These are phyloP conservation scores for Solanum ahanhuiri DNA, from an alignment of 257 asterid species.

Conservation along the genomic window DNA sequence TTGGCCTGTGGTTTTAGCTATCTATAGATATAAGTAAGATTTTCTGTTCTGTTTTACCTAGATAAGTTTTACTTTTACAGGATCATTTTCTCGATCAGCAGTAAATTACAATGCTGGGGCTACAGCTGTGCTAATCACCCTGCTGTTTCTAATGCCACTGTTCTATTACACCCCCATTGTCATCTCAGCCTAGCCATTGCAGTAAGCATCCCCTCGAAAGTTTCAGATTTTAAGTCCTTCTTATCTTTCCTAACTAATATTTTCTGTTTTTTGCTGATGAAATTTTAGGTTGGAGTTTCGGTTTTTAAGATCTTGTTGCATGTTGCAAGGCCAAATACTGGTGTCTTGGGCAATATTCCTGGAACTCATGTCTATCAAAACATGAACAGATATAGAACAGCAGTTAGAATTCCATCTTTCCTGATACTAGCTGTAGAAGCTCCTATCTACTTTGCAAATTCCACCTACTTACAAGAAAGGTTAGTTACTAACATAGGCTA, in stretches of 20 bases:
- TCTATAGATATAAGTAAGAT: background rate
- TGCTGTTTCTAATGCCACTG: conserved; percentile 83
- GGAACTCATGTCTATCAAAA: conserved; percentile 80
- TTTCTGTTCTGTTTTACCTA: background rate
- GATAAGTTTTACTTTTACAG: conserved; percentile 16
- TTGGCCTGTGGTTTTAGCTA: background rate
- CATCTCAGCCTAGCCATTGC: conserved; percentile 86
- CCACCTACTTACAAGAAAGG: conserved; percentile 88
- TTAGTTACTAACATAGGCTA: background rate
- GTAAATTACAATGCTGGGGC: conserved; percentile 94
- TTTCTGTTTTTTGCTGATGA: background rate
- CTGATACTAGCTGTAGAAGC: conserved; percentile 62
- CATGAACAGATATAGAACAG: conserved; percentile 53
- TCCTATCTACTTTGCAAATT: conserved; percentile 82
- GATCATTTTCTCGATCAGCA: conserved; percentile 93
- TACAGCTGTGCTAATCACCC: conserved; percentile 59
- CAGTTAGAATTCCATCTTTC: conserved; percentile 59
- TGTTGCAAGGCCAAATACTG: conserved; percentile 87
- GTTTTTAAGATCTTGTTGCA: conserved; percentile 81
- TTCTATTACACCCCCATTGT: conserved; percentile 80
- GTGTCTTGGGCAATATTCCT: conserved; percentile 57
- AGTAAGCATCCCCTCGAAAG: conserved; percentile 27
- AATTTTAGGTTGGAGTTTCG: conserved; percentile 73
- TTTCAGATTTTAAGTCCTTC: background rate
- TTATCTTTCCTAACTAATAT: background rate